A percentile compares a stretch with the other conserved stretches of the same genome.
phyloP scores from a whole-genome alignment of 2,329 filamentous ascomycete species.

The Calonectria leucothoes region DNA sequence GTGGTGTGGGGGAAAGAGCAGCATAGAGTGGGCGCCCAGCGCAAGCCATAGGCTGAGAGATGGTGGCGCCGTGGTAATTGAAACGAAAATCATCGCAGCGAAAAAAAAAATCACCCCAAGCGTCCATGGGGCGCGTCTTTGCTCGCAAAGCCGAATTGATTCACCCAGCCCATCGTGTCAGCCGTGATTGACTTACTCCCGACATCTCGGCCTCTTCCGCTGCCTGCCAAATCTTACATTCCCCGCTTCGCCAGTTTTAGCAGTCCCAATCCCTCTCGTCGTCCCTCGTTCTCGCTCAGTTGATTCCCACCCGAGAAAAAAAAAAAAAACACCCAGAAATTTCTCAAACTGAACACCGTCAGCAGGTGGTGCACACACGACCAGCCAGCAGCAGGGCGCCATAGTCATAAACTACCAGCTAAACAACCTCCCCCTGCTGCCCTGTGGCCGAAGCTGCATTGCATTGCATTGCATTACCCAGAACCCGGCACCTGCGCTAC shows the following conservation, averaged over 20 bases:
- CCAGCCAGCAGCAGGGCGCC: not conserved
- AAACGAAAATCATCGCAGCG: not conserved
- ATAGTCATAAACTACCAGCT: not conserved
- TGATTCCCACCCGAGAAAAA: not conserved
- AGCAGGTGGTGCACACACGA: not conserved
- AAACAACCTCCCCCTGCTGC: not conserved
- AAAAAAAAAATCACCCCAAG: not conserved
- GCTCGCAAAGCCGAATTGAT: not conserved
- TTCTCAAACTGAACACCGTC: not conserved
- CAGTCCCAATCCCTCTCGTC: not conserved
- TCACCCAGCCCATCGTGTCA: not conserved
- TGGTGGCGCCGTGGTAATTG: not conserved
- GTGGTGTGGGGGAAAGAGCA: not conserved
- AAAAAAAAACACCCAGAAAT: too few species aligned
- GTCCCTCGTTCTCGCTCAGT: not conserved
- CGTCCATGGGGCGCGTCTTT: not conserved
- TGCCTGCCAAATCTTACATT: conserved; percentile 3
- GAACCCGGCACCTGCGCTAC: not conserved
- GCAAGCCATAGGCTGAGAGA: not conserved
- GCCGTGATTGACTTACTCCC: conserved; percentile 3
- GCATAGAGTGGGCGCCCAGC: not conserved
- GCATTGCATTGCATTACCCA: not conserved
- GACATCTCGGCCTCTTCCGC: not conserved
- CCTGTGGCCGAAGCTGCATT: not conserved
- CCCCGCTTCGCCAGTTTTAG: conserved; percentile 3